Evolutionary conservation across 2,329 filamentous ascomycete genomes (phyloP).

Genomic region (Aspergillus carbonarius): DNA sequence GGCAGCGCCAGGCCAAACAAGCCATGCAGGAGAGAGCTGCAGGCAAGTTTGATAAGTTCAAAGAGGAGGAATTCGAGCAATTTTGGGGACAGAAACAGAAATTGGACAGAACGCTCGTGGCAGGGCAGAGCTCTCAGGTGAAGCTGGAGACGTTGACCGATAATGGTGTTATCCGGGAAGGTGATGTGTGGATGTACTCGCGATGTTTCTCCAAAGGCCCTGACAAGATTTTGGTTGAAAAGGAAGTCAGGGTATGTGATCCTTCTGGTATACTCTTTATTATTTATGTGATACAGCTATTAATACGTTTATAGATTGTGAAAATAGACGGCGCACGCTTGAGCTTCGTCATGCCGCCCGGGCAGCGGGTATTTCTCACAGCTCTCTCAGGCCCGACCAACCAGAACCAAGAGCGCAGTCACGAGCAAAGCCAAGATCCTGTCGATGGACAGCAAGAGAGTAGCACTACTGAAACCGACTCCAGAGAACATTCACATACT

Average conservation of each 20-base stretch:
- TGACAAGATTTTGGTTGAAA: constrained; percentile 38
- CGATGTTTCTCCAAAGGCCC: constrained; percentile 29
- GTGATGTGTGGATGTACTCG: constrained; percentile 44
- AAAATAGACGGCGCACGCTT: constrained; percentile 33
- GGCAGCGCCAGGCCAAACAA: constrained; percentile 55
- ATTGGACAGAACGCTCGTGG: constrained; percentile 29
- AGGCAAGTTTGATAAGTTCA: constrained; percentile 59
- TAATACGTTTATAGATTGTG: constrained; percentile 28
- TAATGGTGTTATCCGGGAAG: constrained; percentile 36
- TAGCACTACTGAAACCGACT: not conserved
- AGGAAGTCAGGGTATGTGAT: constrained; percentile 42
- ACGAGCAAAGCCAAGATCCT: too few species aligned
- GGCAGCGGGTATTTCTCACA: constrained; percentile 35
- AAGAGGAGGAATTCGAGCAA: constrained; percentile 54
- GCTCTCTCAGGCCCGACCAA: constrained; percentile 1
- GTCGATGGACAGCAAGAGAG: not conserved
- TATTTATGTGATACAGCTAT: not conserved
- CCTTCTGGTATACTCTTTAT: not conserved
- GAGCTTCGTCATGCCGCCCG: constrained; percentile 42
- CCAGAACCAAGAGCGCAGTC: not conserved
- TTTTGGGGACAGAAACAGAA: constrained; percentile 59
- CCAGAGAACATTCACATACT: not conserved
- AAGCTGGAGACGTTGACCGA: constrained; percentile 39
- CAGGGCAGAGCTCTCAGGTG: constrained; percentile 45
- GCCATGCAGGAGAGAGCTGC: constrained; percentile 53